Evolutionary conservation across 345 rosid species (phyloP), one percentile per base, ranked within the genome.

Genomic region (Draba incana): DNA sequence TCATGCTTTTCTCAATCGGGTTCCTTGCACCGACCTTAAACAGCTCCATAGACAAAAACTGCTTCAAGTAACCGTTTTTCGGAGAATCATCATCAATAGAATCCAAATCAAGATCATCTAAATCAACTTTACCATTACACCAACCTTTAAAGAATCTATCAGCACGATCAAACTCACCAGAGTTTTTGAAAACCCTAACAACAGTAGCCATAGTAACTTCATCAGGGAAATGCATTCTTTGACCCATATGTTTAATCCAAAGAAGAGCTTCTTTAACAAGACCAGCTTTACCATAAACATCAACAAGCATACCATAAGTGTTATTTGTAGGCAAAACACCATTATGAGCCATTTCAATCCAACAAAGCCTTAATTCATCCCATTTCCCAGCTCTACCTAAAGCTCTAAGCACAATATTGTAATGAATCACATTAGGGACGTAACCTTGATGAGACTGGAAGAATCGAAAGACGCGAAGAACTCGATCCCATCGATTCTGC

Each of bases 201-300:
- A 90, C 91, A 1, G 96, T 85, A 76, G 83, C 80, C 97, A 92
- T 86, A 2, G 92, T 84, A 62, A 86, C 84, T 70, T 90, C 97
- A 28, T 86, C 97, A 0, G 98, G 97, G 48, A 84, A 90, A 70
- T 85, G 52, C 53, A 88, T 86, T 52, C 93, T 83, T 46, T 81
- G 55, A 55, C 72, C 84, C 98, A 92, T 92, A 53, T 89, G 97
- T 80, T 81, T 92, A 71, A 92, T 83, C 97, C 98, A 92, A 70
- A 88, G 70, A 60, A 90, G 89, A 4, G 97, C 80, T 77, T 92
- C 98, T 38, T 77, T 80, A 28, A 82, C 85, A 76, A 89, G 85
- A 65, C 97, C 98, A 20, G 93, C 90, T 74, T 83, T 92, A 31
- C 90, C 96, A 63, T 89, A 92, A 39, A 92, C 95, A 78, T 90